These are phyloP conservation scores for Aquilaria yunnanensis DNA, from an alignment of 345 rosid species.

Conservation along the genomic window DNA sequence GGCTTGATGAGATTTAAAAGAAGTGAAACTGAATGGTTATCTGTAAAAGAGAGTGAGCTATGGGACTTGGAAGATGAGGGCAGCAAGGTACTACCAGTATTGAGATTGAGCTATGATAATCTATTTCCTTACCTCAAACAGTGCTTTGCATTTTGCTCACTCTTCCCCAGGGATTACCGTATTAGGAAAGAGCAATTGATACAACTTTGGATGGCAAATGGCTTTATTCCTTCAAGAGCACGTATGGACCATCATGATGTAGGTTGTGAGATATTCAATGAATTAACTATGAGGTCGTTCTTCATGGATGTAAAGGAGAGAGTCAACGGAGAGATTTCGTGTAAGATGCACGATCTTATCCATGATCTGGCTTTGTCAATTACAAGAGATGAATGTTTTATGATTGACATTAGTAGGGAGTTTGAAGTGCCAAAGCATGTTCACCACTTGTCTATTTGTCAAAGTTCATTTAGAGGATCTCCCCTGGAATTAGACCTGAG, in stretches of 20 bases:
- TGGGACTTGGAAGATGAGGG: too few relatives aligned
- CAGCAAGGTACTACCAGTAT: too few relatives aligned
- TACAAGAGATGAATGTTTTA: conserved; percentile 10
- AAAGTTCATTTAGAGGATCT: too few relatives aligned
- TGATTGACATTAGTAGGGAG: neutral
- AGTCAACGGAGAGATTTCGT: neutral
- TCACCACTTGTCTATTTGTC: neutral
- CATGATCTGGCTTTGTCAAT: conserved; percentile 26
- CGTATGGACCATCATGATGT: neutral
- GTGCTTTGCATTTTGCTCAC: conserved; percentile 14
- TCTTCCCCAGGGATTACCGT: conserved; percentile 12
- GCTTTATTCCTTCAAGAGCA: neutral
- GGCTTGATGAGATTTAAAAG: too few relatives aligned
- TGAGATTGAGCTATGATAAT: too few relatives aligned
- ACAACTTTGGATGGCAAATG: conserved; percentile 14
- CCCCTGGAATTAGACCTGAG: neutral
- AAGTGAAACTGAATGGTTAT: too few relatives aligned
- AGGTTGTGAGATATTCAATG: conserved; percentile 7
- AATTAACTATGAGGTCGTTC: conserved; percentile 9
- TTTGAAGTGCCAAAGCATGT: neutral
- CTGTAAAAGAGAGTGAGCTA: too few relatives aligned
- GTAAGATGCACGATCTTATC: conserved; percentile 28
- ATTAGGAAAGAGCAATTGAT: neutral
- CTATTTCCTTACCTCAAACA: neutral
- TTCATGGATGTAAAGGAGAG: conserved; percentile 4